These are phyloP conservation scores for Arthrobotrys iridis DNA, from an alignment of 2,329 filamentous ascomycete species.

Conservation along the genomic window DNA sequence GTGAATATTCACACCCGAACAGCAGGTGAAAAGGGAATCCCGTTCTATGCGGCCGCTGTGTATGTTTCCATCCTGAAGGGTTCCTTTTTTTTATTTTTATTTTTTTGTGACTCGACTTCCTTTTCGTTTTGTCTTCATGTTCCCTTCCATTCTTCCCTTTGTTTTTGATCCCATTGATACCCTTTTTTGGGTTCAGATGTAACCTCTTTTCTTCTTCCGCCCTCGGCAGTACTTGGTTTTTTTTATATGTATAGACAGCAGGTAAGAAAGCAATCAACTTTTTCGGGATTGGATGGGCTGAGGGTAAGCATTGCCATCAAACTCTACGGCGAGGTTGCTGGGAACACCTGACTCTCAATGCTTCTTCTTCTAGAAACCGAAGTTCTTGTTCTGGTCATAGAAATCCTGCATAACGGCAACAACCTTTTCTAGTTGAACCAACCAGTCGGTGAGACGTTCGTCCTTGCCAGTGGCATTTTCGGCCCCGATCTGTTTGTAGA, in stretches of 20 bases:
- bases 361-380: constrained; percentile 35
- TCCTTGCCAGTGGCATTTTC: constrained; percentile 61
- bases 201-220: not conserved
- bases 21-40: not conserved
- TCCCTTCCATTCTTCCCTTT: not conserved
- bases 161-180: not conserved
- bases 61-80: not conserved
- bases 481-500: constrained; percentile 87
- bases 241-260: not conserved
- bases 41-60: not conserved
- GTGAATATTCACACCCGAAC: not conserved
- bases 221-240: not conserved
- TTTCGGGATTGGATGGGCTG: not conserved
- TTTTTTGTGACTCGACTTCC: not conserved
- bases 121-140: not conserved
- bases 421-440: constrained; percentile 82
- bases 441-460: constrained; percentile 71
- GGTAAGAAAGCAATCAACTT: not conserved
- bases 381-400: constrained; percentile 60
- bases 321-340: constrained; percentile 11
- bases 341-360: constrained; percentile 1
- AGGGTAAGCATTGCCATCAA: constrained; percentile 6
- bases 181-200: not conserved
- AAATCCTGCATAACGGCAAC: constrained; percentile 79
- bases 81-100: not conserved